Conservation (phyloP, 768 basidiomycete species). For the Agrocybe pediades region DNA sequence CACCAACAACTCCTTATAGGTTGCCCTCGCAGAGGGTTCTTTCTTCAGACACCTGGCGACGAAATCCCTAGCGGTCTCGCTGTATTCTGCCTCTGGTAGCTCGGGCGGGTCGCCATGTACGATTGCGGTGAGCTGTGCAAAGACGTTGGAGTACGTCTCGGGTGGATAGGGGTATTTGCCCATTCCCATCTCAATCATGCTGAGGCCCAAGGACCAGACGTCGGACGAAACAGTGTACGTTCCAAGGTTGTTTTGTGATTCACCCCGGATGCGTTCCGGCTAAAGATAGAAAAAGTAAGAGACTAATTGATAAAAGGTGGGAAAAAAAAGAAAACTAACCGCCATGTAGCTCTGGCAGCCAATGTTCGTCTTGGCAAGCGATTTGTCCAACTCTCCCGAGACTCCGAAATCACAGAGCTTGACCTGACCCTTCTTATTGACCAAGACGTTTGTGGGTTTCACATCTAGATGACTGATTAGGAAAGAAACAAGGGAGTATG, state of each 20-base stretch:
- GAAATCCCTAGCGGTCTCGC: constrained; percentile 77
- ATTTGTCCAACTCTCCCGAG: constrained; percentile 95
- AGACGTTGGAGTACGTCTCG: constrained; percentile 95
- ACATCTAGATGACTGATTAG: constrained; percentile 55
- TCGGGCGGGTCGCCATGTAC: constrained; percentile 93
- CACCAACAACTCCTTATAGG: constrained; percentile 80
- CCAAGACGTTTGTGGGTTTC: constrained; percentile 92
- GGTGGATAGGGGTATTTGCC: constrained; percentile 96
- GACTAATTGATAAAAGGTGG: neutral
- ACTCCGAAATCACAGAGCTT: constrained; percentile 99
- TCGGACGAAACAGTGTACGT: constrained; percentile 97
- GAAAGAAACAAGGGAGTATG: neutral
- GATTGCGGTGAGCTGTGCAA: constrained; percentile 94
- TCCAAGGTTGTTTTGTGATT: constrained; percentile 80
- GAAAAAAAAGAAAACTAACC: constrained; percentile 46
- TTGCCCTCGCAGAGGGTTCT: constrained; percentile 75
- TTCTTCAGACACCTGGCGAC: constrained; percentile 81
- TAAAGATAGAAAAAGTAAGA: constrained; percentile 33
- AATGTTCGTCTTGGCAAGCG: constrained; percentile 96
- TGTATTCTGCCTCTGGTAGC: constrained; percentile 72
- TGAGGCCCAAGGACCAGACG: constrained; percentile 95
- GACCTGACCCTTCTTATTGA: constrained; percentile 85
- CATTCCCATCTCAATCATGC: constrained; percentile 90
- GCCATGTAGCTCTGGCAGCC: constrained; percentile 99
- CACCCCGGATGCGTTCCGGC: constrained; percentile 97